These are phyloP conservation scores for Lithospermum erythrorhizon DNA, from an alignment of 257 asterid species.

Conservation along the genomic window DNA sequence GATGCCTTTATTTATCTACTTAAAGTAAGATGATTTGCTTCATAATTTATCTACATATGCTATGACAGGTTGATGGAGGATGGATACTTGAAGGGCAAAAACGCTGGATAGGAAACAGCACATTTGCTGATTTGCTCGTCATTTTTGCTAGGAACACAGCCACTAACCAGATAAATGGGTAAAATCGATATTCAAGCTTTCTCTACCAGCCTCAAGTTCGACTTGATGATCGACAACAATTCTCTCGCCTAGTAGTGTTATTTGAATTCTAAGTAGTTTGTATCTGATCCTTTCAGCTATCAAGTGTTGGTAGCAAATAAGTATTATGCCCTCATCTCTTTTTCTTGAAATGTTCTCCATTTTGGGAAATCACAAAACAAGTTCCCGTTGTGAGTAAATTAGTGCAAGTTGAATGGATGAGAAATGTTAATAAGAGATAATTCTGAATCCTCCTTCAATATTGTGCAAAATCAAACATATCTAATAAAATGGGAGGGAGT, in stretches of 20 bases:
- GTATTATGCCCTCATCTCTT: neutral
- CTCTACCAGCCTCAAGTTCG: neutral
- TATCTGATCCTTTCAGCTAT: neutral
- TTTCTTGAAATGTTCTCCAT: neutral
- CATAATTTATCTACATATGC: neutral
- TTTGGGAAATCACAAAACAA: neutral
- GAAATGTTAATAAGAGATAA: neutral
- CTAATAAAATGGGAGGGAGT: neutral
- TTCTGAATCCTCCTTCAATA: neutral
- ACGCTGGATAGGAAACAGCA: slow-evolving; percentile 98
- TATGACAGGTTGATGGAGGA: slow-evolving; percentile 79
- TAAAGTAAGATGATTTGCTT: neutral
- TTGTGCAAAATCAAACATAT: neutral
- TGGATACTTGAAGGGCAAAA: slow-evolving; percentile 96
- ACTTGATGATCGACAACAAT: neutral
- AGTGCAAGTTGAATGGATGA: neutral
- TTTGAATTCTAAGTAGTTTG: neutral
- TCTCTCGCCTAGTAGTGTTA: neutral
- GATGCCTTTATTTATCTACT: slow-evolving; percentile 6
- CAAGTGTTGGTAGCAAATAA: neutral
- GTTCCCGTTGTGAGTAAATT: neutral
- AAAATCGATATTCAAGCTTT: slow-evolving; percentile 8
- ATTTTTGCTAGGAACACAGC: slow-evolving; percentile 71
- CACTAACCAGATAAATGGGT: slow-evolving; percentile 89
- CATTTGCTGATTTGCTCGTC: slow-evolving; percentile 81